A percentile compares a stretch with the other conserved stretches of the same genome.
Evolutionary conservation across 148 eudicot species (phyloP).

Genomic region (Chenopodium album): DNA sequence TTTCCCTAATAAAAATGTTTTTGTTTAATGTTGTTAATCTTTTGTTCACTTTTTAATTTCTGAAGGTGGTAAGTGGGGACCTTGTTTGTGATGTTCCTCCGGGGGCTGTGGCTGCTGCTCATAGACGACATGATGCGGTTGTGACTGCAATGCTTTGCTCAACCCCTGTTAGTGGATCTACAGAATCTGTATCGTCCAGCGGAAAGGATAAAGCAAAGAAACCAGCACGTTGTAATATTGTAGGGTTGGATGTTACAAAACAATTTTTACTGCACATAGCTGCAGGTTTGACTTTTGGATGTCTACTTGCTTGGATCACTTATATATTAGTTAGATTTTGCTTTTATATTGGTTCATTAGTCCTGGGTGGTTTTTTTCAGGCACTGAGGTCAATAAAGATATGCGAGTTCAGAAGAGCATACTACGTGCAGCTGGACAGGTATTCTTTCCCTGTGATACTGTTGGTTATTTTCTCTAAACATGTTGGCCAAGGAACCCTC

Average conservation of each 20-base stretch:
- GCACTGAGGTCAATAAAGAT: constrained; percentile 79
- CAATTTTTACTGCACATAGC: constrained; percentile 86
- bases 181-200: constrained; percentile 74
- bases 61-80: constrained; percentile 96
- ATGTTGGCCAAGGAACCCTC: background rate
- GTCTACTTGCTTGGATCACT: background rate
- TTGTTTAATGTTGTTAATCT: background rate
- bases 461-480: background rate
- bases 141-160: constrained; percentile 91
- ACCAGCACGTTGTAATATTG: constrained; percentile 67
- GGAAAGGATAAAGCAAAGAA: constrained; percentile 95
- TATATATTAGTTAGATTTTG: constrained; percentile 1
- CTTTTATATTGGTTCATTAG: constrained; percentile 3
- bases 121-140: constrained; percentile 94
- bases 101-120: constrained; percentile 94
- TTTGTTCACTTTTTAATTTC: constrained; percentile 1
- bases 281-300: constrained; percentile 52
- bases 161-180: constrained; percentile 80
- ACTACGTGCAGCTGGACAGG: constrained; percentile 94
- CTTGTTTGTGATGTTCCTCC: constrained; percentile 92
- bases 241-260: constrained; percentile 81
- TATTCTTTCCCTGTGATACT: constrained; percentile 17
- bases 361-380: constrained; percentile 39
- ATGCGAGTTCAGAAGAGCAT: constrained; percentile 82
- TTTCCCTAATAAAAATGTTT: background rate